Base-by-base conservation (phyloP, 441 rosid genomes). In the Erysimum cheiri region DNA sequence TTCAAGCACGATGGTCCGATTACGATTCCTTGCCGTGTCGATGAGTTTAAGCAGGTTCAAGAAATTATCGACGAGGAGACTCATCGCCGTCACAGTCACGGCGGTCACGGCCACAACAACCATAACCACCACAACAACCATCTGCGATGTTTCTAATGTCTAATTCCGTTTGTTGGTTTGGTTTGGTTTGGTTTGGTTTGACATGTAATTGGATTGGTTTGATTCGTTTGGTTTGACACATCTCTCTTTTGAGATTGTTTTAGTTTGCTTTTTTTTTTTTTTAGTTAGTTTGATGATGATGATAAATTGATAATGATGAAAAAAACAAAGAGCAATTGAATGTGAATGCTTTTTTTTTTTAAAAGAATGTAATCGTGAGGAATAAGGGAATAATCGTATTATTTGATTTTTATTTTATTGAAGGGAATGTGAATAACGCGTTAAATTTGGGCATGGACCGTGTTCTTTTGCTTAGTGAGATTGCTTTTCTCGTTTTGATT, bases 1-100 rank as follows among this genome's bases (percentile, higher is more conserved):
- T 94, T 89, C 32, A 89, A 91, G 53, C 97, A 91, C 72, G 87
- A 87, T 64, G 97, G 98, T 1, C 83, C 90, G 10, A 90, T 94
- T 75, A 84, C 88, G 12, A 90, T 94, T 57, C 98, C 97, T 69
- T 94, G 98, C 69, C 84, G 85, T 24, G 96, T 94, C 1, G 90
- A 87, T 48, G 89, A 89, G 83, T 94, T 94, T 77, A 81, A 80
- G 79, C 71, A 78, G 72, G 93, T 94, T 60, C 96, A 82, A 66
- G 84, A 83, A 33, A 71, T 81, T 79, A 90, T 94, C 67, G 89
- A 87, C 61, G 46, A 81, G 78, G 98, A 89, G 35, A 77, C 70
- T 77, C 80, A 47, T 67, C 70, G 35, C 64, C 64, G 68, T 56
- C 74, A 63, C 5, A 39, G 61, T 49, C 74, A 68, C 29, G 60